Base-by-base conservation (phyloP, 257 asterid species). In the Cinchona pubescens region DNA sequence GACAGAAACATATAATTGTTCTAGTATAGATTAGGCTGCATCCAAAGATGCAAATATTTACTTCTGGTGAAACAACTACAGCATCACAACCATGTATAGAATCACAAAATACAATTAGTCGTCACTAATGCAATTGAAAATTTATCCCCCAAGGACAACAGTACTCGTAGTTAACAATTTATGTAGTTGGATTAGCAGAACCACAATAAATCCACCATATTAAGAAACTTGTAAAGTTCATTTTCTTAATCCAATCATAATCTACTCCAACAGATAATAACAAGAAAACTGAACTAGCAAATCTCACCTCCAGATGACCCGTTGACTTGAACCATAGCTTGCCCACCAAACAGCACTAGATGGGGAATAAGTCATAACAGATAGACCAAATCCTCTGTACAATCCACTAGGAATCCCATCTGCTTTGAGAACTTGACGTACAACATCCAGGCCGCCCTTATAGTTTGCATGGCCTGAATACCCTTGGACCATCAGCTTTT, bases 311-410 rank as follows among this genome's bases (percentile, higher is more conserved):
- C 97, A 95, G 64, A 95, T 87, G 82, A 92, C 53, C 80, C 99
- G 91, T 83, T 95, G 99, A 80, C 99, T 95, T 70, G 99, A 89
- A 53, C 99, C 99, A 82, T 95, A 95, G 84, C 92, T 91, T 74
- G 98, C 99, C 99, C 99, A 95, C 99, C 99, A 95, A 72, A 92
- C 98, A 80, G 97, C 99, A 90, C 97, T 95, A 35, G 98, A 91
- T 37, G 99, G 99, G 25, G 97, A 88, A 82, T 91, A 91, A 42
- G 99, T 95, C 85, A 91, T 74, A 76, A 91, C 92, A 72, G 99
- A 95, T 7, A 95, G 92, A 78, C 99, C 92, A 80, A 91, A 95
- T 73, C 99, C 99, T 86, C 99, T 84, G 74, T 95, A 95, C 53
- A 95, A 75, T 78, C 99, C 99, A 42, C 96, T n/a, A n/a, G n/a